These are phyloP conservation scores for Pseudogymnoascus sp. DNA, from an alignment of 2,329 filamentous ascomycete genomes.

Conservation along the genomic window DNA sequence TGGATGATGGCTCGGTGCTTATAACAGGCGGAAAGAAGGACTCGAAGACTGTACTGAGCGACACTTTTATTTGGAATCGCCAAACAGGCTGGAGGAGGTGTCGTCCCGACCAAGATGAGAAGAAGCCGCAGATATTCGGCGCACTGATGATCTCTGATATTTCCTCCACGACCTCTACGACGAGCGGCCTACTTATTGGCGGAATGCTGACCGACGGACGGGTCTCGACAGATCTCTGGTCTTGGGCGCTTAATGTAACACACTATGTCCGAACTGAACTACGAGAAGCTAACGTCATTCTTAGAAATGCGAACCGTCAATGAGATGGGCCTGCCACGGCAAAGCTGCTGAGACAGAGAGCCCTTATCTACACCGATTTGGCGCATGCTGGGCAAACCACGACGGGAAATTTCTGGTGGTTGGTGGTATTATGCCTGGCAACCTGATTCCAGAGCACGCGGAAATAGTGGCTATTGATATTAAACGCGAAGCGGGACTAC, in stretches of 20 bases:
- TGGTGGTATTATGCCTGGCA: conserved; percentile 36
- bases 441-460: conserved; percentile 36
- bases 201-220: conserved; percentile 60
- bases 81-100: conserved; percentile 24
- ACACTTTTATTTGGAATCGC: conserved; percentile 24
- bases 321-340: neutral
- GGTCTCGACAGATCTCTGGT: conserved; percentile 53
- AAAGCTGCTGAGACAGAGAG: neutral
- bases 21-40: conserved; percentile 23
- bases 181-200: conserved; percentile 34
- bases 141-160: neutral
- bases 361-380: neutral
- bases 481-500: neutral
- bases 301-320: neutral
- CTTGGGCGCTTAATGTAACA: conserved; percentile 46
- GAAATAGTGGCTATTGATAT: conserved; percentile 37
- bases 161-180: neutral
- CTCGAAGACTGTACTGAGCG: conserved; percentile 18
- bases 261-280: neutral
- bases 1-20: conserved; percentile 42
- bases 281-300: neutral
- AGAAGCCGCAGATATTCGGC: neutral
- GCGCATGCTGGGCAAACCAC: neutral
- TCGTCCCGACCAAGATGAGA: neutral
- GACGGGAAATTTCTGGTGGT: conserved; percentile 24